phyloP scores from a whole-genome alignment of 345 rosid genomes.

The Pseudoturritis turrita region DNA sequence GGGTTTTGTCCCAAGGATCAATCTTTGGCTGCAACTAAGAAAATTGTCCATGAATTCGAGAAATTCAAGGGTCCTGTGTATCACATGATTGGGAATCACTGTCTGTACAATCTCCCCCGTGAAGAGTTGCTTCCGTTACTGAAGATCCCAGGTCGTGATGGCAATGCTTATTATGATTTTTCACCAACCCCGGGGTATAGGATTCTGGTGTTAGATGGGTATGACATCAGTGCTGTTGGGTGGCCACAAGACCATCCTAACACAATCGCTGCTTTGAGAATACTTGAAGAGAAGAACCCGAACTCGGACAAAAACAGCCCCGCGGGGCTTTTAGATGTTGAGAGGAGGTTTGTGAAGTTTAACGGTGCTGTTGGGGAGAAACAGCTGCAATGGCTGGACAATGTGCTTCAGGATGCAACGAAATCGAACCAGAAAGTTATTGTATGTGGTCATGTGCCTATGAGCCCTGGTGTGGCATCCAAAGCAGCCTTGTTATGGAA shows the following conservation, averaged over 20 bases:
- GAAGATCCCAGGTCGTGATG: conserved; percentile 46
- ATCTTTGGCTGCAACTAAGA: conserved; percentile 54
- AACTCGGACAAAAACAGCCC: conserved; percentile 86
- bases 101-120: conserved; percentile 93
- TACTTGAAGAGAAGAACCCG: conserved; percentile 68
- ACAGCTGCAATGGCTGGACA: conserved; percentile 73
- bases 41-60: conserved; percentile 48
- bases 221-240: conserved; percentile 84
- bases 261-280: conserved; percentile 54
- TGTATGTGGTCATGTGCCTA: conserved; percentile 82
- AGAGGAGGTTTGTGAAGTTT: conserved; percentile 81
- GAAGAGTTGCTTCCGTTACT: conserved; percentile 65
- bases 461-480: conserved; percentile 53
- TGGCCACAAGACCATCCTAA: conserved; percentile 79
- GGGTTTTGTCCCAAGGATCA: conserved; percentile 69
- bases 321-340: conserved; percentile 53
- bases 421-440: conserved; percentile 60
- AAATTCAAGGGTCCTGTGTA: conserved; percentile 65
- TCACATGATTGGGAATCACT: conserved; percentile 95
- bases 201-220: conserved; percentile 76
- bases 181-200: conserved; percentile 67
- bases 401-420: conserved; percentile 62
- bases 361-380: conserved; percentile 86
- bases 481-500: conserved; percentile 79
- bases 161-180: conserved; percentile 76